A percentile compares a stretch with the other conserved stretches of the same genome.
phyloP scores from a whole-genome alignment of 2,329 filamentous ascomycete genomes.

The Dissoconium aciculare region DNA sequence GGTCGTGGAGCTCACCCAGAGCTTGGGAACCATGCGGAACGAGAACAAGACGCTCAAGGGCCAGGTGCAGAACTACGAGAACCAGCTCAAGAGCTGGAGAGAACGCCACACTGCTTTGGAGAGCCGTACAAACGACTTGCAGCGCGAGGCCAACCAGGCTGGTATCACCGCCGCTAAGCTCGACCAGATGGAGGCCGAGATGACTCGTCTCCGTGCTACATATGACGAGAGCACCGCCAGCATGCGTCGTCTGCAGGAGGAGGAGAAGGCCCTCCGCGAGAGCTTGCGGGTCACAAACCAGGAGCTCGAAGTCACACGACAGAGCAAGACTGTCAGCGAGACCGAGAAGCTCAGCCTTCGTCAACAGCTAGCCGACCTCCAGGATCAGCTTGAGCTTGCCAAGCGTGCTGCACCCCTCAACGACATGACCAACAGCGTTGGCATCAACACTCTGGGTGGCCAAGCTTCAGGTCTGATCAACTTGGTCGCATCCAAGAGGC shows the following conservation, averaged over 20 bases:
- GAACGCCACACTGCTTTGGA: slow-evolving; percentile 81
- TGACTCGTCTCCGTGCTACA: slow-evolving; percentile 75
- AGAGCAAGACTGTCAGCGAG: slow-evolving; percentile 61
- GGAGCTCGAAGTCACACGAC: slow-evolving; percentile 66
- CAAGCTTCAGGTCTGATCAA: slow-evolving; percentile 72
- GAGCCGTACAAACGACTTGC: slow-evolving; percentile 78
- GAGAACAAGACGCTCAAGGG: slow-evolving; percentile 82
- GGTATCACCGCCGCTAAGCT: slow-evolving; percentile 87
- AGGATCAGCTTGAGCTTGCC: slow-evolving; percentile 81
- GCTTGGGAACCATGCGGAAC: slow-evolving; percentile 76
- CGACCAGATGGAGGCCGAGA: slow-evolving; percentile 85
- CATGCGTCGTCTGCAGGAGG: slow-evolving; percentile 87
- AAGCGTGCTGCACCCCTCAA: slow-evolving; percentile 56
- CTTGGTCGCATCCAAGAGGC: slow-evolving; percentile 90
- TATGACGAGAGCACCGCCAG: slow-evolving; percentile 84
- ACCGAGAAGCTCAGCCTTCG: slow-evolving; percentile 72
- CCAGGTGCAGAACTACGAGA: slow-evolving; percentile 91
- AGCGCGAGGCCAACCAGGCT: slow-evolving; percentile 92
- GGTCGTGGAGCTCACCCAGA: slow-evolving; percentile 94
- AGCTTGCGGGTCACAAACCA: slow-evolving; percentile 63
- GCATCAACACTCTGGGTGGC: slow-evolving; percentile 42
- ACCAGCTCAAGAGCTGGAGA: slow-evolving; percentile 92
- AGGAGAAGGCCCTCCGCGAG: slow-evolving; percentile 74
- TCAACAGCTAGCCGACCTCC: slow-evolving; percentile 76
- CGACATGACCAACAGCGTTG: slow-evolving; percentile 43